Percentiles rank a stretch among this genome's conserved stretches.
These are phyloP conservation scores for Pinus tabuliformis DNA, from an alignment of 75 land plant species.

Conservation along the genomic window DNA sequence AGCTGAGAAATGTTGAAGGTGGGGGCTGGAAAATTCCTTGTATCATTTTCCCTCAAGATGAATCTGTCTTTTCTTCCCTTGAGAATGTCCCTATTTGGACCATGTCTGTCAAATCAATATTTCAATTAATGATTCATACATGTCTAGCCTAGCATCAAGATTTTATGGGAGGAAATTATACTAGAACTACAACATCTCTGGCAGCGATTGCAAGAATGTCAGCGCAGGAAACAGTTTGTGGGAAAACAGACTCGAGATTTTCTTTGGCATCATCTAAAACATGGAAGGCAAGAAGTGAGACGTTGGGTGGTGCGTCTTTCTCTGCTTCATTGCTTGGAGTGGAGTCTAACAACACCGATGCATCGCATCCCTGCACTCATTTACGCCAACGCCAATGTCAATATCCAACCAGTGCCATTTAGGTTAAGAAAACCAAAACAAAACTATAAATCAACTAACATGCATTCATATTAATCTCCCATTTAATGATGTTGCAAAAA, in stretches of 20 bases:
- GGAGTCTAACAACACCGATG: slow-evolving; percentile 38
- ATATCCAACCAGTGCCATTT: too few species aligned
- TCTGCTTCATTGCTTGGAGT: slow-evolving; percentile 29
- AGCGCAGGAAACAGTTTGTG: slow-evolving; percentile 53
- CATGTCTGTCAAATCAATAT: slow-evolving; percentile 1
- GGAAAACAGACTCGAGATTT: slow-evolving; percentile 41
- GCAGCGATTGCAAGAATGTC: slow-evolving; percentile 21
- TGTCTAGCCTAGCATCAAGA: too few species aligned
- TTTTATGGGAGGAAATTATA: too few species aligned
- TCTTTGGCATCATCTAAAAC: slow-evolving; percentile 49
- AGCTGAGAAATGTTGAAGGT: slow-evolving; percentile 10
- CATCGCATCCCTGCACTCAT: slow-evolving; percentile 50
- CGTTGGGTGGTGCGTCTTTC: slow-evolving; percentile 54
- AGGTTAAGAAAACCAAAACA: too few species aligned
- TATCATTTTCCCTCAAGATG: slow-evolving; percentile 12
- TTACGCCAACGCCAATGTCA: too few species aligned
- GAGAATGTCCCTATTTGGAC: slow-evolving; percentile 18
- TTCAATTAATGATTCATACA: too few species aligned
- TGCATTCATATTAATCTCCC: too few species aligned
- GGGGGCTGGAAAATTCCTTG: slow-evolving; percentile 21
- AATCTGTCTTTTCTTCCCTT: slow-evolving; percentile 26
- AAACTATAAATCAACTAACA: too few species aligned
- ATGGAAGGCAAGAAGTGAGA: slow-evolving; percentile 41
- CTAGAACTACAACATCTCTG: not conserved
- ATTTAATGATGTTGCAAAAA: too few species aligned